Base-by-base conservation (phyloP, 805 yeast species). In the Diddensiella transvaalensis region DNA sequence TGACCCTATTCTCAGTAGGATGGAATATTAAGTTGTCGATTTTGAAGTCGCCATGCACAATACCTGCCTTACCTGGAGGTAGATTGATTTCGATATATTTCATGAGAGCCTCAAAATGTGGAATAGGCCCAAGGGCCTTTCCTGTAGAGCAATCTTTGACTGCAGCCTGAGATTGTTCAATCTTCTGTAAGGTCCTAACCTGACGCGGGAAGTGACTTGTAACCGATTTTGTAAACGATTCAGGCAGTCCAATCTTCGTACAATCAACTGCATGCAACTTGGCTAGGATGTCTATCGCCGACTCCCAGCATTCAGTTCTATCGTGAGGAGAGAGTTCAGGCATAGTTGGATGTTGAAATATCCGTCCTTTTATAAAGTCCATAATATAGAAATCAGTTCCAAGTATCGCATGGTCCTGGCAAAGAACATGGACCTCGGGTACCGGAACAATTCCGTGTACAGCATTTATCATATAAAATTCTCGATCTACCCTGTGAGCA, bases 11-110 rank as follows among this genome's bases (percentile, higher is more conserved):
- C 41, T 72, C 69, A 1, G 72, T 73, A 54, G 79, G 80, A 62
- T 83, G 75, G 65, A 76, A 76, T 29, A 85, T 73, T 52, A 83
- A 69, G 66, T 84, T 73, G 71, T 85, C 83, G 58, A 77, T 70
- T 67, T 81, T 77, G 73, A 76, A 74, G 67, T 82, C 81, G 39
- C 90, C 86, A 54, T 80, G 86, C 33, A 80, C 78, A 49, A 80
- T 67, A 2, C 74, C 66, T 36, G 71, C 65, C 10, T 66, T 59
- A 3, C 63, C 56, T 1, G 80, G 74, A 50, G 85, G 85, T 0
- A 77, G 68, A 26, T 68, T 63, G 3, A 54, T 46, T 17, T 67
- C 47, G 22, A 78, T 59, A 74, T 76, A 80, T 2, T 60, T 46
- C 11, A 73, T 62, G 8, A 76, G 67, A 4, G 60, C 58, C 1